Evolutionary conservation across 768 basidiomycete genomes (phyloP).

Genomic region (Mycena venus): DNA sequence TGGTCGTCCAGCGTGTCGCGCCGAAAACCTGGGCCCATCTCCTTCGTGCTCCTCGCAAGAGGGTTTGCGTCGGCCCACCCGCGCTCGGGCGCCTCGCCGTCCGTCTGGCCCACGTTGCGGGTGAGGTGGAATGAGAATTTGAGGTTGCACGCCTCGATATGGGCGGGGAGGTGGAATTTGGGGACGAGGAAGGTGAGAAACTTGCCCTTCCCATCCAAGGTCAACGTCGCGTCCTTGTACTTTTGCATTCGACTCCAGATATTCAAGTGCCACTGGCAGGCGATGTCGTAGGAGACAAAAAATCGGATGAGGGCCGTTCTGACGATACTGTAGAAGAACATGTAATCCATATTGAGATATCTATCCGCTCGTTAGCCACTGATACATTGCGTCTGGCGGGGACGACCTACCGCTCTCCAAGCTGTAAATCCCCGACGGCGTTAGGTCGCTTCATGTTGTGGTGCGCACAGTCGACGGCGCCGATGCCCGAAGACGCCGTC

Average conservation of each 20-base stretch:
- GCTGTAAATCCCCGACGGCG: no score
- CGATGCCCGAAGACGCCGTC: no score
- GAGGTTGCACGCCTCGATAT: constrained; percentile 30
- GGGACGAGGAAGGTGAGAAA: not conserved
- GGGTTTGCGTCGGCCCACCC: constrained; percentile 47
- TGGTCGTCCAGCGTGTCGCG: constrained; percentile 11
- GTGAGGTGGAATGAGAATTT: constrained; percentile 39
- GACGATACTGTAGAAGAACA: constrained; percentile 37
- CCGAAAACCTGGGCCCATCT: constrained; percentile 48
- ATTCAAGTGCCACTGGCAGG: no score
- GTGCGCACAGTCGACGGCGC: no score
- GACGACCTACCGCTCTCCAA: constrained; percentile 34
- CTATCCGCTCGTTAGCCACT: not conserved
- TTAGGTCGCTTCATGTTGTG: no score
- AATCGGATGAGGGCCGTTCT: constrained; percentile 13
- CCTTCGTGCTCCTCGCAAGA: constrained; percentile 47
- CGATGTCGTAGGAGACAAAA: constrained; percentile 37
- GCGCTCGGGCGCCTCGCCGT: constrained; percentile 44
- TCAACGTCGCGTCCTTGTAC: not conserved
- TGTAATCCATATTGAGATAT: constrained; percentile 43
- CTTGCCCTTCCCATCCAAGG: not conserved
- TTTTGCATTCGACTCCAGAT: not conserved
- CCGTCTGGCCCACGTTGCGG: constrained; percentile 46
- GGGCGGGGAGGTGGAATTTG: constrained; percentile 43
- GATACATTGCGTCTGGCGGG: not conserved